A percentile compares a stretch with the other conserved stretches of the same genome.
Evolutionary conservation across 2,329 filamentous ascomycete species (phyloP).

Genomic region (Fusarium algeriense): DNA sequence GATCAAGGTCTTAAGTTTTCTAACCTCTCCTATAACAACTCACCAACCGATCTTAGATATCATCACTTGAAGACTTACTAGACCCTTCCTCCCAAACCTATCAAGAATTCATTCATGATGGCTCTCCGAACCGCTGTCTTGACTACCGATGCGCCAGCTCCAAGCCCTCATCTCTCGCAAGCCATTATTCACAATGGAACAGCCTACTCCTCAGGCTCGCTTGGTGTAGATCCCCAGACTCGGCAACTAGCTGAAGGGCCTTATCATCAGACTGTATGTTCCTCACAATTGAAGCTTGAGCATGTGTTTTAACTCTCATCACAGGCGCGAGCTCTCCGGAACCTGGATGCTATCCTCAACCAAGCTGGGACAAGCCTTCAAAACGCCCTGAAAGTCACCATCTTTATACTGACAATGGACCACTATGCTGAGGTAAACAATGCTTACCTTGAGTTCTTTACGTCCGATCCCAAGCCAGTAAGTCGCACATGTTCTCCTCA

Average conservation of each 20-base stretch:
- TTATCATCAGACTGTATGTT: neutral
- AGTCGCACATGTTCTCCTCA: rapidly evolving
- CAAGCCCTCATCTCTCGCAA: neutral
- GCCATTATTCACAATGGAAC: neutral
- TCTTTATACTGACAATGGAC: neutral
- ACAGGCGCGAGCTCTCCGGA: neutral
- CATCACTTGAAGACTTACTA: neutral
- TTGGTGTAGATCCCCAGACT: neutral
- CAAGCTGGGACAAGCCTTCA: slow-evolving; percentile 6
- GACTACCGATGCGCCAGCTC: neutral
- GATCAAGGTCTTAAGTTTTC: no score
- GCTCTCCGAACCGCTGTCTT: neutral
- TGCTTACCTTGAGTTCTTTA: slow-evolving; percentile 6
- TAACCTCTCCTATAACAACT: no score
- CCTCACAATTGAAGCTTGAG: rapidly evolving
- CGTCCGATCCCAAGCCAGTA: neutral
- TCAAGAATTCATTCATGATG: neutral
- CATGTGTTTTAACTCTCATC: rapidly evolving
- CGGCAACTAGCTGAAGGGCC: slow-evolving; percentile 1
- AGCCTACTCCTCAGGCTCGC: neutral
- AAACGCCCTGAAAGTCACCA: slow-evolving; percentile 5
- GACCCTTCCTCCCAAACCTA: neutral
- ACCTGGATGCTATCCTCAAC: neutral
- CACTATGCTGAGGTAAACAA: slow-evolving; percentile 2
- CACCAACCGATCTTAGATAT: neutral